Percentiles rank a stretch among this genome's conserved stretches.
Evolutionary conservation across 495 filamentous ascomycete genomes (phyloP).

Genomic region (Penicillium maclennaniae): DNA sequence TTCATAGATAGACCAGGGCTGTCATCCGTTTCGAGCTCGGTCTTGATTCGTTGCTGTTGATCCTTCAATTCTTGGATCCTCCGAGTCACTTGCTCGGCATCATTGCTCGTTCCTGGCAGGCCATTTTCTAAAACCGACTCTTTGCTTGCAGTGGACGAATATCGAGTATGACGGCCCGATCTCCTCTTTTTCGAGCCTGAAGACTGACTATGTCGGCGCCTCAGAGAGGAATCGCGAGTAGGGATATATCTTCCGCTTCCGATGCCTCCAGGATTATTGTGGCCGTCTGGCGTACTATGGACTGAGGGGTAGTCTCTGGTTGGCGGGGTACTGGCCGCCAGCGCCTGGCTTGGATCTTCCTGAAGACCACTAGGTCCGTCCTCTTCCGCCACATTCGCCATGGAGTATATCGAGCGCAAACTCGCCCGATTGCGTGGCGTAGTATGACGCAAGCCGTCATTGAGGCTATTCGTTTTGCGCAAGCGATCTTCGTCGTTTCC

Average conservation of each 20-base stretch:
- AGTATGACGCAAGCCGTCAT: conserved; percentile 36
- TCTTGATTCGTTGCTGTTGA: conserved; percentile 46
- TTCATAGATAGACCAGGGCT: conserved; percentile 32
- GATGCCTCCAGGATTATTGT: conserved; percentile 39
- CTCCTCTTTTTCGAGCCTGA: conserved; percentile 33
- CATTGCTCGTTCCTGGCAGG: conserved; percentile 29
- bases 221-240: conserved; percentile 62
- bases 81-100: conserved; percentile 44
- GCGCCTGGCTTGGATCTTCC: conserved; percentile 20
- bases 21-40: conserved; percentile 33
- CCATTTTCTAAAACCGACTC: conserved; percentile 33
- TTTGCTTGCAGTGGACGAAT: conserved; percentile 38
- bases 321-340: conserved; percentile 23
- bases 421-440: conserved; percentile 38
- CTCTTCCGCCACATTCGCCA: conserved; percentile 45
- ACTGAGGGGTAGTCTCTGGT: conserved; percentile 24
- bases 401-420: conserved; percentile 43
- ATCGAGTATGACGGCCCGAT: conserved; percentile 38
- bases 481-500: conserved; percentile 29
- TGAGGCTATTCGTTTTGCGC: conserved; percentile 36
- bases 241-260: conserved; percentile 56
- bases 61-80: conserved; percentile 51
- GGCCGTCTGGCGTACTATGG: conserved; percentile 26
- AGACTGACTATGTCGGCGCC: conserved; percentile 46
- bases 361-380: conserved; percentile 18